A percentile compares a stretch with the other conserved stretches of the same genome.
phyloP scores from a whole-genome alignment of 176 grass and related monocot species.

The Aegilops sharonensis region DNA sequence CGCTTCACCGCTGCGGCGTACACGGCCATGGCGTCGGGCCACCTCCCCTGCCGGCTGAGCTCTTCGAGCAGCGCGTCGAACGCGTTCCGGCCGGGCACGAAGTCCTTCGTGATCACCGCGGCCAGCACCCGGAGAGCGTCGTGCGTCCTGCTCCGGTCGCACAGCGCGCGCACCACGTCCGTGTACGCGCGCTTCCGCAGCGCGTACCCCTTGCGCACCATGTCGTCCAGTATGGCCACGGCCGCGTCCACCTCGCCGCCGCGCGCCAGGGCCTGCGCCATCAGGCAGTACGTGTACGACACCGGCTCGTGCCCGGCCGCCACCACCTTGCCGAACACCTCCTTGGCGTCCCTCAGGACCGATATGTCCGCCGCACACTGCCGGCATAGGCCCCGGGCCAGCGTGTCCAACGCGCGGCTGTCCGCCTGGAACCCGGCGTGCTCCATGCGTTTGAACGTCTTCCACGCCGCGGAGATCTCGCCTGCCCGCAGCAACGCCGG shows the following conservation, averaged over 20 bases:
- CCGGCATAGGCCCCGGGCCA: constrained; percentile 65
- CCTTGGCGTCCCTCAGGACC: constrained; percentile 50
- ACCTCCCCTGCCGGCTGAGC: constrained; percentile 48
- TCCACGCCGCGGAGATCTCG: constrained; percentile 56
- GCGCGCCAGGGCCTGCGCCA: constrained; percentile 82
- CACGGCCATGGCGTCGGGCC: constrained; percentile 62
- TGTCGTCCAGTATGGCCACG: constrained; percentile 56
- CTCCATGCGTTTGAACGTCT: constrained; percentile 65
- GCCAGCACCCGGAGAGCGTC: constrained; percentile 66
- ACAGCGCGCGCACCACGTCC: constrained; percentile 72
- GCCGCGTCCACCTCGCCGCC: constrained; percentile 76
- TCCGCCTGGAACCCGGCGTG: constrained; percentile 63
- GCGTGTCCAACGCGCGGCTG: constrained; percentile 60
- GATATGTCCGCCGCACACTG: constrained; percentile 41
- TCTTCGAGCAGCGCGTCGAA: constrained; percentile 74
- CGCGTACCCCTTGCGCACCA: constrained; percentile 57
- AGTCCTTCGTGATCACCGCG: constrained; percentile 55
- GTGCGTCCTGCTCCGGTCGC: constrained; percentile 48
- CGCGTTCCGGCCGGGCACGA: constrained; percentile 64
- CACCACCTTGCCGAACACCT: constrained; percentile 51
- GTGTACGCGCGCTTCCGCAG: constrained; percentile 81
- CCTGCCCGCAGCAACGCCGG: constrained; percentile 53
- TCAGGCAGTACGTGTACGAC: constrained; percentile 80
- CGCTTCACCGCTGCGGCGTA: constrained; percentile 84
- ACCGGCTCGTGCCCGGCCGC: constrained; percentile 51